Evolutionary conservation across 1,284 basidiomycete genomes (phyloP).

Genomic region (Leccinum subspadiceum): DNA sequence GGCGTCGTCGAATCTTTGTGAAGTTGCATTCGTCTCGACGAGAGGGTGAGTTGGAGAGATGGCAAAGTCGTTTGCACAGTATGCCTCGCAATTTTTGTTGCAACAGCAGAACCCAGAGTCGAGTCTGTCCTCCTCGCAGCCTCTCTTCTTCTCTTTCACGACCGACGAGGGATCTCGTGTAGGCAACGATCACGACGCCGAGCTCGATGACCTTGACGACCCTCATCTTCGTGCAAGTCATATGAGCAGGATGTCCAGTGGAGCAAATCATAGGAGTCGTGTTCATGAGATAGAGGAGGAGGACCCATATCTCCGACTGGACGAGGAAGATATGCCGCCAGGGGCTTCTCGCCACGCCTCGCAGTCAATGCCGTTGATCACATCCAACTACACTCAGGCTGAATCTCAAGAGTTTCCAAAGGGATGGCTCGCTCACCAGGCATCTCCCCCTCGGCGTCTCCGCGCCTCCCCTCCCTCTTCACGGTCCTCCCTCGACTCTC

Average conservation of each 20-base stretch:
- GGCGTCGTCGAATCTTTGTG: constrained; percentile 7
- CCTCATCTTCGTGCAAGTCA: constrained; percentile 60
- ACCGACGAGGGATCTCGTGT: constrained; percentile 65
- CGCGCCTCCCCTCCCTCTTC: constrained; percentile 49
- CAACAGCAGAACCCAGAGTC: constrained; percentile 43
- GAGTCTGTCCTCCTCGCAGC: constrained; percentile 61
- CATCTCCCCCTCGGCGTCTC: constrained; percentile 39
- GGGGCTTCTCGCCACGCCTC: constrained; percentile 41
- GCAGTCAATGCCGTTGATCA: constrained; percentile 54
- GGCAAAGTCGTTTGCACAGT: constrained; percentile 55
- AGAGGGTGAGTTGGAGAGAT: constrained; percentile 33
- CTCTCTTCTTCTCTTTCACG: constrained; percentile 79
- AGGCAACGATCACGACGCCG: constrained; percentile 45
- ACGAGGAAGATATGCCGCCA: constrained; percentile 47
- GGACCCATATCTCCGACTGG: constrained; percentile 73
- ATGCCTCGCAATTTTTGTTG: constrained; percentile 54
- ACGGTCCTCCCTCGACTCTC: constrained; percentile 50
- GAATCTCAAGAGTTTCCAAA: constrained; percentile 43
- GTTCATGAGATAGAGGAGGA: constrained; percentile 47
- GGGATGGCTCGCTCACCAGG: constrained; percentile 75
- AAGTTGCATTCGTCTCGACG: constrained; percentile 17
- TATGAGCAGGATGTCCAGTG: constrained; percentile 31
- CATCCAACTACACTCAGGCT: constrained; percentile 35
- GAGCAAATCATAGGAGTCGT: constrained; percentile 27
- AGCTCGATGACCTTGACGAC: constrained; percentile 70